These are phyloP conservation scores for Scenedesmus sp. DNA, from an alignment of 163 green algal genomes.

Conservation along the genomic window DNA sequence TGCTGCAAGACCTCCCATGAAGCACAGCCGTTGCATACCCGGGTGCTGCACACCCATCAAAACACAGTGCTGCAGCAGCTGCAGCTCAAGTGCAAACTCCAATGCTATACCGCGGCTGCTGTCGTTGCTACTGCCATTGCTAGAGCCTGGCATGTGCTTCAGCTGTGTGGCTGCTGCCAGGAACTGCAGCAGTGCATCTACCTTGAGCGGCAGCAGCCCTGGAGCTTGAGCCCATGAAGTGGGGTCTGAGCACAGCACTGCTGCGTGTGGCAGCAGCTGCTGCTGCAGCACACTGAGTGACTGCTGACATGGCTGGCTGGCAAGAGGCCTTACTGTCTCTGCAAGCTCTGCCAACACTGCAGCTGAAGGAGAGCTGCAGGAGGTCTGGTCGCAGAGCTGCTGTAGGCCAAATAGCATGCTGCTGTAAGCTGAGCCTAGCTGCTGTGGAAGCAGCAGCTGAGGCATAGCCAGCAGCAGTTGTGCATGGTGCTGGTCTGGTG, in stretches of 20 bases:
- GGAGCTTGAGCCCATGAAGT: background rate
- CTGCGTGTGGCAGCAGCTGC: slow-evolving; percentile 22
- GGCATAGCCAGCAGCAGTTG: background rate
- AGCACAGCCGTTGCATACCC: background rate
- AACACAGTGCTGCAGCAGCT: slow-evolving; percentile 20
- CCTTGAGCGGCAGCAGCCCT: background rate
- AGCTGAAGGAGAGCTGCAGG: background rate
- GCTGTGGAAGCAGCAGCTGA: background rate
- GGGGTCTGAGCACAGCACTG: background rate
- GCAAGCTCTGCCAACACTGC: slow-evolving; percentile 7
- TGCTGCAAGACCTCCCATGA: background rate
- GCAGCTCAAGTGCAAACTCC: background rate
- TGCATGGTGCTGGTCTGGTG: background rate
- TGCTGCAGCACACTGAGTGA: background rate
- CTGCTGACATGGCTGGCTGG: background rate
- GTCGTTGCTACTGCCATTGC: background rate
- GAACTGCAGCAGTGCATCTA: slow-evolving; percentile 17
- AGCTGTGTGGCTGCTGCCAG: background rate
- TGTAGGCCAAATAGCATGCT: background rate
- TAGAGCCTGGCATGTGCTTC: background rate
- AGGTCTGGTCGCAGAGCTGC: background rate
- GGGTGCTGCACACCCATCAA: slow-evolving; percentile 24
- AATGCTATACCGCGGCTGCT: background rate
- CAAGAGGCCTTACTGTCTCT: background rate
- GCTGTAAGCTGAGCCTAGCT: background rate